These are phyloP conservation scores for Pleurotus sapidus DNA, from an alignment of 768 basidiomycete genomes.

Conservation along the genomic window DNA sequence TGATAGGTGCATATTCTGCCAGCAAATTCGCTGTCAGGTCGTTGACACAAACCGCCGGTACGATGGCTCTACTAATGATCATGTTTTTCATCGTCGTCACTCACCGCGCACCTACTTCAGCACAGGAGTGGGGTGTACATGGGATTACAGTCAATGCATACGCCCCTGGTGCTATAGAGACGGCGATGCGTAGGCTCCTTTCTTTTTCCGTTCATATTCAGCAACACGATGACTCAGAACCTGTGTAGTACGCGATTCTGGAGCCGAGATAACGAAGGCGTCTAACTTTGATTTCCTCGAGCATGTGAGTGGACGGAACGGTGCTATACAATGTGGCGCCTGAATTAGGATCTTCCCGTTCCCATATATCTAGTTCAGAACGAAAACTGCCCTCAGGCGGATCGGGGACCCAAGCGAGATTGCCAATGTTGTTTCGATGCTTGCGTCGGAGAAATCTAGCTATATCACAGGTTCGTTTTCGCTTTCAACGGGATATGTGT, in stretches of 20 bases:
- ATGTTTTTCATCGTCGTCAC: not conserved
- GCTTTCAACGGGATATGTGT: not conserved
- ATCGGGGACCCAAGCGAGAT: slow-evolving; percentile 11
- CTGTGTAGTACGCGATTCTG: too few relatives aligned
- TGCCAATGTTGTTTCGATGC: slow-evolving; percentile 27
- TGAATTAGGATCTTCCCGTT: too few relatives aligned
- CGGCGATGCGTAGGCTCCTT: slow-evolving; percentile 3
- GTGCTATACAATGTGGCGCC: too few relatives aligned
- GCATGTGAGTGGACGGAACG: too few relatives aligned
- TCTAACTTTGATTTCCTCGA: too few relatives aligned
- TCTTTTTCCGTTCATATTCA: not conserved
- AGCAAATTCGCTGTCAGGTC: slow-evolving; percentile 41
- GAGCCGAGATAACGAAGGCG: too few relatives aligned
- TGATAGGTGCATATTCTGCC: slow-evolving; percentile 25
- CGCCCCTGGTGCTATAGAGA: slow-evolving; percentile 13
- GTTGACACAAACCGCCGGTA: slow-evolving; percentile 37
- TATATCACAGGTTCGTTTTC: slow-evolving; percentile 26
- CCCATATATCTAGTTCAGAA: not conserved
- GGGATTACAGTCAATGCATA: slow-evolving; percentile 17
- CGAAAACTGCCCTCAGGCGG: not conserved
- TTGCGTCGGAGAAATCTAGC: slow-evolving; percentile 25
- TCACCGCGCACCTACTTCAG: not conserved
- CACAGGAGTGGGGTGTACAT: slow-evolving; percentile 11
- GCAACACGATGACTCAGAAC: too few relatives aligned
- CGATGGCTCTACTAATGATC: not conserved